Conservation (phyloP, 2,329 filamentous ascomycete genomes). For the Penicillium olsonii region DNA sequence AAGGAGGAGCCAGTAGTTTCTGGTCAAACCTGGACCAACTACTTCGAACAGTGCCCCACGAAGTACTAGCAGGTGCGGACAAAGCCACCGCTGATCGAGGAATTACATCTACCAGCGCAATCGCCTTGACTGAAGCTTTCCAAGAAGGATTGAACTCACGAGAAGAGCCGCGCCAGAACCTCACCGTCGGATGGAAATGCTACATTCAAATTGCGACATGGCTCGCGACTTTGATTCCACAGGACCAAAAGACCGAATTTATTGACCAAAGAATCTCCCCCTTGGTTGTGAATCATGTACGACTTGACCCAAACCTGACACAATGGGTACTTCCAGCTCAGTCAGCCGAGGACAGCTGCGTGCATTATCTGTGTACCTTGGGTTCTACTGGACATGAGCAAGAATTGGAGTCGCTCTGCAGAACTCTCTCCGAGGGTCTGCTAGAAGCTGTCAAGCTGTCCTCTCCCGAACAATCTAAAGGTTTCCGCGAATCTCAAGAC, state of each 20-base stretch:
- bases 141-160: constrained; percentile 70
- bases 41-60: constrained; percentile 57
- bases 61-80: constrained; percentile 42
- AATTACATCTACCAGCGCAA: constrained; percentile 52
- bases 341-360: constrained; percentile 40
- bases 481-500: constrained; percentile 72
- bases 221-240: constrained; percentile 51
- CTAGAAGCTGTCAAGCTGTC: constrained; percentile 70
- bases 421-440: constrained; percentile 61
- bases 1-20: constrained; percentile 69
- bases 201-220: constrained; percentile 68
- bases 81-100: constrained; percentile 23
- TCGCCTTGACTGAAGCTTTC: constrained; percentile 66
- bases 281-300: constrained; percentile 56
- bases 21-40: constrained; percentile 71
- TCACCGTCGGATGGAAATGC: constrained; percentile 69
- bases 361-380: constrained; percentile 41
- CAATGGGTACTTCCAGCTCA: constrained; percentile 54
- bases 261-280: constrained; percentile 53
- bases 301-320: constrained; percentile 45
- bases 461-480: constrained; percentile 77
- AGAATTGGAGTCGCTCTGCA: constrained; percentile 63
- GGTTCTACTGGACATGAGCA: constrained; percentile 45
- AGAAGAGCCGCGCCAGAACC: constrained; percentile 72
- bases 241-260: constrained; percentile 51